Percentiles rank a stretch among this genome's conserved stretches.
phyloP scores from a whole-genome alignment of 2,329 filamentous ascomycete species.

The Colletotrichum sidae region DNA sequence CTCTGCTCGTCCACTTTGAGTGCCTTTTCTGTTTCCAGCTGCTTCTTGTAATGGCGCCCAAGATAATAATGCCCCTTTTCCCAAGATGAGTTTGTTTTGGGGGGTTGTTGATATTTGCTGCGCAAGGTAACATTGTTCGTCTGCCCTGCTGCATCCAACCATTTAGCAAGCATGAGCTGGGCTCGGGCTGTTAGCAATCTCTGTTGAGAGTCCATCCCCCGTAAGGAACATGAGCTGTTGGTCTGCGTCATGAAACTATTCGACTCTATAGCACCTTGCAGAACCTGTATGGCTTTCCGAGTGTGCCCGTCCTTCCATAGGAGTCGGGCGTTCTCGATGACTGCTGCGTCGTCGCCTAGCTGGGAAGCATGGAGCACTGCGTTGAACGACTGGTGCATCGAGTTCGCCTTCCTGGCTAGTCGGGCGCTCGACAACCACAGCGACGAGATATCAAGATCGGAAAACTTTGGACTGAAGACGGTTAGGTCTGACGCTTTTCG shows the following conservation, averaged over 20 bases:
- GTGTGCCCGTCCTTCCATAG: conserved; percentile 95
- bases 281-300: conserved; percentile 91
- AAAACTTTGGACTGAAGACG: conserved; percentile 65
- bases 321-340: conserved; percentile 92
- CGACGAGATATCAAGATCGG: conserved; percentile 79
- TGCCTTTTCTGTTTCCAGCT: conserved; percentile 87
- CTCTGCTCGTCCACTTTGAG: conserved; percentile 82
- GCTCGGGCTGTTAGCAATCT: conserved; percentile 79
- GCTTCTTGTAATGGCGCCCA: conserved; percentile 96
- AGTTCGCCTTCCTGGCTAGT: conserved; percentile 86
- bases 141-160: conserved; percentile 95
- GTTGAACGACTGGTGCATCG: conserved; percentile 89
- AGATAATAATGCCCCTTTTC: conserved; percentile 98
- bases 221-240: conserved; percentile 52
- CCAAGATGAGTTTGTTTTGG: conserved; percentile 79
- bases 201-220: conserved; percentile 60
- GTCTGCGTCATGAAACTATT: conserved; percentile 76
- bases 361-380: conserved; percentile 90
- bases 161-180: conserved; percentile 91
- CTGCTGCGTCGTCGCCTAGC: conserved; percentile 86
- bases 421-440: conserved; percentile 88
- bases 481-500: not conserved
- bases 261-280: conserved; percentile 86
- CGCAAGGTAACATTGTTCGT: conserved; percentile 85
- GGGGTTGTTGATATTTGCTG: conserved; percentile 84